phyloP scores from a whole-genome alignment of 768 basidiomycete species.

The Tulasnella sp. region DNA sequence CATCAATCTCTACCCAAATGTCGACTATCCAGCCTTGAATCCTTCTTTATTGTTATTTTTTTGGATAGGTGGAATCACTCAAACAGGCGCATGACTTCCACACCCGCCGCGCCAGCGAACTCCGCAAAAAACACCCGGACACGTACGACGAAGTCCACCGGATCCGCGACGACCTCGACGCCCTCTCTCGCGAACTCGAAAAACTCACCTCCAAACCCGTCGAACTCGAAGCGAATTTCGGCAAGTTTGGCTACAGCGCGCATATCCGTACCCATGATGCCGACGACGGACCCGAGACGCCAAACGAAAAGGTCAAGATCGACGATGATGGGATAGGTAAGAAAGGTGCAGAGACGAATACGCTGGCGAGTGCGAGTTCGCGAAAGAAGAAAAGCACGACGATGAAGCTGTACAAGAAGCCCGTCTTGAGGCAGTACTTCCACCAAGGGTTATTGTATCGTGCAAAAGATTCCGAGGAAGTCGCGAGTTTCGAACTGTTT shows the following conservation, averaged over 20 bases:
- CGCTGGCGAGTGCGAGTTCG: background rate
- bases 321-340: background rate
- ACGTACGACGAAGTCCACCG: background rate
- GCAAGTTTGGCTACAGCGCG: conserved; percentile 7
- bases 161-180: background rate
- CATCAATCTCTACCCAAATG: background rate
- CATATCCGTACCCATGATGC: conserved; percentile 4
- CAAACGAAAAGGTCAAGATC: background rate
- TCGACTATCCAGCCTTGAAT: background rate
- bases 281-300: background rate
- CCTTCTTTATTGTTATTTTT: background rate
- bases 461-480: background rate
- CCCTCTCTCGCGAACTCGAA: background rate
- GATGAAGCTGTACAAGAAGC: conserved; percentile 5
- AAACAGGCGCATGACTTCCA: background rate
- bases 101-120: background rate
- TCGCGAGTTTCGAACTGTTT: conserved; percentile 9
- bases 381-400: background rate
- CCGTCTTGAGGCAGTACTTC: conserved; percentile 5
- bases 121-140: background rate
- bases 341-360: background rate
- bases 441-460: conserved; percentile 2
- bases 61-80: background rate
- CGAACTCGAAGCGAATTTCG: conserved; percentile 7
- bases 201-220: conserved; percentile 1